Base-by-base conservation (phyloP, 202 grass and related monocot species). In the Hordeum pubiflorum region DNA sequence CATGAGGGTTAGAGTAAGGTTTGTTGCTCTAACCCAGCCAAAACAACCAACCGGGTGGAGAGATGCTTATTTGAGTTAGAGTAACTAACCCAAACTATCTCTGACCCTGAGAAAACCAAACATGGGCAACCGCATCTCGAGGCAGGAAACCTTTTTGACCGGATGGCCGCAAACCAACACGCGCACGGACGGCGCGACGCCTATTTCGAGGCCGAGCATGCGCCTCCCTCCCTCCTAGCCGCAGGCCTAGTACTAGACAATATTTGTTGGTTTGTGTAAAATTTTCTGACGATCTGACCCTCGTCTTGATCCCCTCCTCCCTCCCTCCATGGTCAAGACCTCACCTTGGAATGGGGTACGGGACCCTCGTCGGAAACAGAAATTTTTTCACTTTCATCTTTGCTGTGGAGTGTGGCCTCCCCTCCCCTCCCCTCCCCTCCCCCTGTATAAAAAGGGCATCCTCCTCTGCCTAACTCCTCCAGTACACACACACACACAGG, bases 191-290 rank as follows among this genome's bases (percentile, higher is more conserved):
- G 46, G 56, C 59, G 11, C 14, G 24, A n/a, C 84, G 48, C 60
- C 14, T 3, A 20, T 83, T 54, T 67, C 74, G 14, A 87, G 75
- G 80, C 86, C 80, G 23, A 33, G 58, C 75, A 83, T 79, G 85
- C 80, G 77, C 75, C 31, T 32, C 62, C 20, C 24, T 15, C 17
- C 24, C 24, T 26, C 23, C 20, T 46, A 18, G 74, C 12, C 7
- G 33, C 64, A n/a, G 33, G 48, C 22, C 34, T 69, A 14, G 24
- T n/a, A n/a, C n/a, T n/a, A n/a, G n/a, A n/a, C n/a, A n/a, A n/a
- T n/a, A n/a, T 62, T 61, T 11, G 50, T 20, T 55, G 17, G 1
- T 4, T 12, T 52, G 0, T 32, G 9, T 18, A 1, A 43, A 46
- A 33, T 9, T 52, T 82, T 63, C 15, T 63, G 72, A 43, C 40